Conservation (phyloP, 805 yeast species). For the Cyberlindnera subsufficiens region DNA sequence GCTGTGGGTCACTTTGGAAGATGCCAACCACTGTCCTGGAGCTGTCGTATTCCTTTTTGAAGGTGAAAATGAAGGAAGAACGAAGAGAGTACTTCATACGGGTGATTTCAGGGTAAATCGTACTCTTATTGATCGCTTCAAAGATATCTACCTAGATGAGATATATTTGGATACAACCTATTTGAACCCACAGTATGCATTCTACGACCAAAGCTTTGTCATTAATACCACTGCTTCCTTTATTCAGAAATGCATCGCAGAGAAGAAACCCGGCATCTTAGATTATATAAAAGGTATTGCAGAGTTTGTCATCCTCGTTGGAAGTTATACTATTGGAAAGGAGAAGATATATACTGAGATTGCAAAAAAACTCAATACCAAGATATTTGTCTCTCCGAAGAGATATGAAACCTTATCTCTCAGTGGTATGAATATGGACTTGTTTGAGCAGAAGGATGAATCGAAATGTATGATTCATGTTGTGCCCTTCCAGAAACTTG, state of each 20-base stretch:
- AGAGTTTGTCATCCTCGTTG: constrained; percentile 56
- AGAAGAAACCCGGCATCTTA: constrained; percentile 25
- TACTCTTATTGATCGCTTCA: constrained; percentile 27
- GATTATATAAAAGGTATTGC: constrained; percentile 26
- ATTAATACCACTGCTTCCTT: constrained; percentile 54
- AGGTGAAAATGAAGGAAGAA: constrained; percentile 5
- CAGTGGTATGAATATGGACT: constrained; percentile 9
- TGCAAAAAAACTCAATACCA: constrained; percentile 45
- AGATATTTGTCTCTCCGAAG: constrained; percentile 43
- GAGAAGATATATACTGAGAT: constrained; percentile 73
- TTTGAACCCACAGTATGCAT: constrained; percentile 63
- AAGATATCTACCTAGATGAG: constrained; percentile 37
- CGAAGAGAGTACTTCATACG: constrained; percentile 59
- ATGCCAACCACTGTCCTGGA: constrained; percentile 98
- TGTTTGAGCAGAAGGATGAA: constrained; percentile 9
- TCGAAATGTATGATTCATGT: constrained; percentile 51
- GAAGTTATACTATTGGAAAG: constrained; percentile 90
- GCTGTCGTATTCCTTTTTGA: constrained; percentile 77
- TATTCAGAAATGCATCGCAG: constrained; percentile 24
- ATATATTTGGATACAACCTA: constrained; percentile 91
- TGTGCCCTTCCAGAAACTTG: constrained; percentile 57
- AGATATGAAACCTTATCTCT: constrained; percentile 14
- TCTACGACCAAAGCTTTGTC: constrained; percentile 73
- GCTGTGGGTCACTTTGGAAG: constrained; percentile 54
- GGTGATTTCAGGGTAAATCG: constrained; percentile 84